Evolutionary conservation across 1,284 basidiomycete species (phyloP).

Genomic region (Crepidotus sp.): DNA sequence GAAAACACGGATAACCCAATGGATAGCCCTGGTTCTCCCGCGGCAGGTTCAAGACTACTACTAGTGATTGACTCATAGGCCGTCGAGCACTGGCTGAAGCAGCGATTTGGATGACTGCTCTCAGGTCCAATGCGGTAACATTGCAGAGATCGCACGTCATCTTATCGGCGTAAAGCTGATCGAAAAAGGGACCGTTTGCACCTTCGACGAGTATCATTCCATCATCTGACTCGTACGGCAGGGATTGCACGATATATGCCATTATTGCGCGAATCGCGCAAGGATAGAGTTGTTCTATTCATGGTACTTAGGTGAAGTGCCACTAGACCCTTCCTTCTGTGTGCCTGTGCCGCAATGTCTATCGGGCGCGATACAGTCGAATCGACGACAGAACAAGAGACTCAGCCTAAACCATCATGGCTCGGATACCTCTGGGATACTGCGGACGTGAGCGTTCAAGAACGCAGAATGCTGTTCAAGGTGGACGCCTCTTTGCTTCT

Average conservation of each 20-base stretch:
- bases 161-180: neutral
- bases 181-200: neutral
- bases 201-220: neutral
- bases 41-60: too few relatives aligned
- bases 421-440: slow-evolving; percentile 19
- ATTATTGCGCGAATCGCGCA: slow-evolving; percentile 14
- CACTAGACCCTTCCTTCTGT: neutral
- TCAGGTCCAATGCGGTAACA: too few relatives aligned
- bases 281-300: neutral
- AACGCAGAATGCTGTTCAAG: slow-evolving; percentile 18
- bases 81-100: too few relatives aligned
- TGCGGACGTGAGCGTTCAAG: slow-evolving; percentile 13
- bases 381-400: neutral
- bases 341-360: neutral
- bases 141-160: neutral
- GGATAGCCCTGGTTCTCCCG: too few relatives aligned
- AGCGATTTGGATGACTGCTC: too few relatives aligned
- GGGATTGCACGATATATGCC: slow-evolving; percentile 11
- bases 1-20: too few relatives aligned
- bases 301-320: slow-evolving; percentile 1
- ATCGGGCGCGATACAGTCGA: neutral
- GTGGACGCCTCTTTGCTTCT: slow-evolving; percentile 18
- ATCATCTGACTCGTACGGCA: slow-evolving; percentile 1
- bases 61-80: too few relatives aligned
- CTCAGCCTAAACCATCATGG: slow-evolving; percentile 13